These are phyloP conservation scores for Kwoniella sp. DNA, from an alignment of 768 basidiomycete species.

Conservation along the genomic window DNA sequence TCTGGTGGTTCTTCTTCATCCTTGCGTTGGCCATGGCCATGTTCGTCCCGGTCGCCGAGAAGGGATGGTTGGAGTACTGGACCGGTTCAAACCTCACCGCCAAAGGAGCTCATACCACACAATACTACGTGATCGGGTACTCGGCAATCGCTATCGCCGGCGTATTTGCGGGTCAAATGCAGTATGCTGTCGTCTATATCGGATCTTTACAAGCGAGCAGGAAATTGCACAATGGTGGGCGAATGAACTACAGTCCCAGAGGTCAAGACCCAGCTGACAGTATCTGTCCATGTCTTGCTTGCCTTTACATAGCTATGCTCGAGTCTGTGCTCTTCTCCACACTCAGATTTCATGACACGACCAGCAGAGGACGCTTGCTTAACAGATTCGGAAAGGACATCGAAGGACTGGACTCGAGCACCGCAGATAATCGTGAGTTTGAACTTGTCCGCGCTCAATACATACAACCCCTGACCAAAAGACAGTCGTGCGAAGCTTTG, in stretches of 20 bases:
- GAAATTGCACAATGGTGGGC: conserved; percentile 70
- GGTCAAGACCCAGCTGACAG: no score
- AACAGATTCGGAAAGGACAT: conserved; percentile 69
- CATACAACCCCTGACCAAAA: no score
- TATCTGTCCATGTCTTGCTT: conserved; percentile 1
- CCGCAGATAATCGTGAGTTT: conserved; percentile 75
- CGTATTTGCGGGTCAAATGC: conserved; percentile 38
- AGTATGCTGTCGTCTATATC: conserved; percentile 64
- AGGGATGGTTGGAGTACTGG: conserved; percentile 68
- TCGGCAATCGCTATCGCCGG: conserved; percentile 77
- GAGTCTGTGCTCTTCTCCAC: conserved; percentile 82
- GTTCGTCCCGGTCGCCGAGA: conserved; percentile 68
- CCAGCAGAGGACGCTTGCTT: conserved; percentile 70
- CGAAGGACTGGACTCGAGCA: conserved; percentile 77
- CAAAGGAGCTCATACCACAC: conserved; percentile 56
- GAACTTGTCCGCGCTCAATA: no score
- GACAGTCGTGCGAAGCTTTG: conserved; percentile 63
- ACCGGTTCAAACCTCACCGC: conserved; percentile 58
- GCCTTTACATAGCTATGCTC: conserved; percentile 60
- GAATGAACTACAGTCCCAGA: neutral
- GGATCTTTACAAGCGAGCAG: conserved; percentile 82
- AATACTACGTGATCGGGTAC: conserved; percentile 73
- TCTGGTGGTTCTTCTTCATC: conserved; percentile 61
- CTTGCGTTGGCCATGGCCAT: conserved; percentile 64
- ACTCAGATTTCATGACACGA: conserved; percentile 90